These are phyloP conservation scores for Prunus armeniaca DNA, from an alignment of 306 rosid genomes.

Conservation along the genomic window DNA sequence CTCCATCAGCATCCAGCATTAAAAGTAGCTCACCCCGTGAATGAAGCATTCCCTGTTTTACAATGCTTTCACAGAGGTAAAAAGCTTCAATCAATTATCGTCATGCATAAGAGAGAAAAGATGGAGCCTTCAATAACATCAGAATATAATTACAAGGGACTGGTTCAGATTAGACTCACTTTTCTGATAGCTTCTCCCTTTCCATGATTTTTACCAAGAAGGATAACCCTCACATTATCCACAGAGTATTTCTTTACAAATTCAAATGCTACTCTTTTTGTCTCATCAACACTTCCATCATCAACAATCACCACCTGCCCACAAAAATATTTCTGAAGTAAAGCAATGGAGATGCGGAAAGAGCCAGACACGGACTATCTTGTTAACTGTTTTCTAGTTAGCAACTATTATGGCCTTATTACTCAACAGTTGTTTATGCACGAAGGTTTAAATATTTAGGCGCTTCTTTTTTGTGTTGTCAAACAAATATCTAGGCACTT, in stretches of 20 bases:
- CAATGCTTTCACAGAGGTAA: slow-evolving; percentile 74
- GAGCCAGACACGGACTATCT: neutral
- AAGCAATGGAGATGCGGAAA: neutral
- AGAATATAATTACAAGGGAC: slow-evolving; percentile 13
- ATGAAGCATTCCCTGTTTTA: slow-evolving; percentile 98
- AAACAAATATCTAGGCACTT: neutral
- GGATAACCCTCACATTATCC: slow-evolving; percentile 80
- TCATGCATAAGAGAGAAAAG: slow-evolving; percentile 3
- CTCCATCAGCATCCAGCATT: slow-evolving; percentile 99
- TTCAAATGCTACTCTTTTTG: slow-evolving; percentile 82
- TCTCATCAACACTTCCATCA: slow-evolving; percentile 91
- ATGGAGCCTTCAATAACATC: slow-evolving; percentile 9
- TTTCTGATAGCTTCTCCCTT: slow-evolving; percentile 98
- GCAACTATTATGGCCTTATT: neutral
- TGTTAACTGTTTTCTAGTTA: neutral
- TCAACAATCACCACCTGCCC: slow-evolving; percentile 81
- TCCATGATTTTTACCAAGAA: slow-evolving; percentile 89
- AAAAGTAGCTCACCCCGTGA: slow-evolving; percentile 95
- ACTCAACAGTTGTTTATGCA: neutral
- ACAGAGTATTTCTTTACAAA: slow-evolving; percentile 74
- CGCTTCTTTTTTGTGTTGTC: neutral
- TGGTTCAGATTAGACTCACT: slow-evolving; percentile 66
- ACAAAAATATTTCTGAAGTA: slow-evolving; percentile 24
- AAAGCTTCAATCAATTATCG: slow-evolving; percentile 60
- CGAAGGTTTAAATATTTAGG: neutral